A percentile compares a stretch with the other conserved stretches of the same genome.
phyloP scores from a whole-genome alignment of 495 filamentous ascomycete genomes.

The Aspergillus avenaceus region DNA sequence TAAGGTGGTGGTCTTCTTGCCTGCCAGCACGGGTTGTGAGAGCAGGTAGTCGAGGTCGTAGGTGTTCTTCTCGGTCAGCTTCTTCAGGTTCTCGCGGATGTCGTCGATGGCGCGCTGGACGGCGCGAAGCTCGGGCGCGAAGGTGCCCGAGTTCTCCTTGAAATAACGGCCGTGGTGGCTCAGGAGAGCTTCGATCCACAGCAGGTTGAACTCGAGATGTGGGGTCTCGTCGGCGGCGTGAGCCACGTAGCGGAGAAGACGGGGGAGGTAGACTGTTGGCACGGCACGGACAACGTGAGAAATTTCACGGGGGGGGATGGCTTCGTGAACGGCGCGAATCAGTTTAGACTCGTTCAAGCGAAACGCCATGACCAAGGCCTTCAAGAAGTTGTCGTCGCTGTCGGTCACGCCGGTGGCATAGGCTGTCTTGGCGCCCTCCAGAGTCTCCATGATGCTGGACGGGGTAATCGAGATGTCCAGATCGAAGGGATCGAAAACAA shows the following conservation, averaged over 20 bases:
- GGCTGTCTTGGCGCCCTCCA: slow-evolving; percentile 47
- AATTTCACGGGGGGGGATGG: slow-evolving; percentile 72
- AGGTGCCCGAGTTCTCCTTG: slow-evolving; percentile 68
- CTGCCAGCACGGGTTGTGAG: slow-evolving; percentile 35
- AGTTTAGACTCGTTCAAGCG: slow-evolving; percentile 78
- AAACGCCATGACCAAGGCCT: slow-evolving; percentile 95
- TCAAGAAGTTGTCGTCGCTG: slow-evolving; percentile 72
- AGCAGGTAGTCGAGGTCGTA: slow-evolving; percentile 82
- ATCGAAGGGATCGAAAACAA: slow-evolving; percentile 90
- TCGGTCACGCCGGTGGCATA: slow-evolving; percentile 24
- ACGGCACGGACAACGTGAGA: slow-evolving; percentile 71
- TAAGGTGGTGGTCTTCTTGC: slow-evolving; percentile 27
- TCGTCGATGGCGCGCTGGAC: slow-evolving; percentile 72
- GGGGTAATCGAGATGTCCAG: slow-evolving; percentile 91
- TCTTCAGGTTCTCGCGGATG: slow-evolving; percentile 69
- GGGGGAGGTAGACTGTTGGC: slow-evolving; percentile 80
- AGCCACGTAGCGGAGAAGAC: slow-evolving; percentile 79
- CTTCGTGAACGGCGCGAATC: slow-evolving; percentile 79
- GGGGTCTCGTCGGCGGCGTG: slow-evolving; percentile 83
- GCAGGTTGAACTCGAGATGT: slow-evolving; percentile 87
- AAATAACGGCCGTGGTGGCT: slow-evolving; percentile 78
- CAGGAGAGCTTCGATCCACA: slow-evolving; percentile 87
- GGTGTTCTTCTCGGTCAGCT: slow-evolving; percentile 78
- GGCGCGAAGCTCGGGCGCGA: slow-evolving; percentile 75
- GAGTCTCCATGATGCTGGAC: slow-evolving; percentile 66